Evolutionary conservation across 495 filamentous ascomycete genomes (phyloP).

Genomic region (Chaetomidium leptoderma): DNA sequence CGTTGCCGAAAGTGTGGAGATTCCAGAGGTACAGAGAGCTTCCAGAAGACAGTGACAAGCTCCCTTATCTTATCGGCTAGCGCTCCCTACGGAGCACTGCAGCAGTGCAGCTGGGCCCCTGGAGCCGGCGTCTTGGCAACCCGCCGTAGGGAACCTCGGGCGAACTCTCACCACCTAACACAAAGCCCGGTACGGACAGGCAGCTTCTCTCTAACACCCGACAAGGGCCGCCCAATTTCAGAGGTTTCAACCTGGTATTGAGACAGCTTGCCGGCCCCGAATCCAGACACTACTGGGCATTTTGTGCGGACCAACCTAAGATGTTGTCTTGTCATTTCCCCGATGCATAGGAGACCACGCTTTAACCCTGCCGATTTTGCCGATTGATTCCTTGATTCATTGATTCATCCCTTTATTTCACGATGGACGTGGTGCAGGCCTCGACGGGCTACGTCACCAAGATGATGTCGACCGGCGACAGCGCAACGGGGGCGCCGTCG

Average conservation of each 20-base stretch:
- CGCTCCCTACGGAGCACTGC: background rate
- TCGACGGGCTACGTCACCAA: constrained; percentile 94
- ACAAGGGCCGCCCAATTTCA: too few relatives aligned
- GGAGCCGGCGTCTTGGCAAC: background rate
- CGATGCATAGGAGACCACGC: background rate
- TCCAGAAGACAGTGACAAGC: background rate
- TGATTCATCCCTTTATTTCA: constrained; percentile 1
- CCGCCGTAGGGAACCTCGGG: constrained; percentile 1
- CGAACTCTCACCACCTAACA: background rate
- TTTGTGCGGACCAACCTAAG: background rate
- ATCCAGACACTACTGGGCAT: background rate
- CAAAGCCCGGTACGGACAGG: too few relatives aligned
- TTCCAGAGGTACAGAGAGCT: background rate
- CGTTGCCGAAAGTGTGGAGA: background rate
- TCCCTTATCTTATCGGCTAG: constrained; percentile 7
- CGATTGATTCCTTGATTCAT: background rate
- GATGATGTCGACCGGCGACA: constrained; percentile 88
- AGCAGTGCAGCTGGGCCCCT: background rate
- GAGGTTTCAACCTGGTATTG: too few relatives aligned
- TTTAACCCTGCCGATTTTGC: background rate
- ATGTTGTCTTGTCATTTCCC: background rate
- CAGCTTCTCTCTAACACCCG: too few relatives aligned
- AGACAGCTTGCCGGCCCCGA: too few relatives aligned
- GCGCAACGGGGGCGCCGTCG: constrained; percentile 61
- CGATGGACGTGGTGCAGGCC: constrained; percentile 89